These are phyloP conservation scores for Grigorovia yakushimaensis DNA, from an alignment of 805 yeast species.

Conservation along the genomic window DNA sequence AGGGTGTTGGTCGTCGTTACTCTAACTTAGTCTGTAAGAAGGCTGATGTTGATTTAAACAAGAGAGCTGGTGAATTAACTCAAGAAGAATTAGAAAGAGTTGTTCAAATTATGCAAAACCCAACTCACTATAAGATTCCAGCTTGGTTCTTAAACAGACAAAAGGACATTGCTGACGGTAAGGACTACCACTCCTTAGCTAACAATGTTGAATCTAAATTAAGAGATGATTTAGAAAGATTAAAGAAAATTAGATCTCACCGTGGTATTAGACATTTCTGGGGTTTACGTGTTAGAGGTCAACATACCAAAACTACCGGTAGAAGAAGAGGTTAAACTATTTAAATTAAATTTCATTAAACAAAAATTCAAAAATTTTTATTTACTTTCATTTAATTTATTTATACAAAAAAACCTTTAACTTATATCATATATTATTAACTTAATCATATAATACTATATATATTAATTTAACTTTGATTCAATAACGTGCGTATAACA, in stretches of 20 bases:
- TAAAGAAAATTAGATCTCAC: conserved; percentile 99
- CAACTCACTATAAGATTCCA: conserved; percentile 98
- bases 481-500: not conserved
- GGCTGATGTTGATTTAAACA: conserved; percentile 97
- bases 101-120: conserved; percentile 99
- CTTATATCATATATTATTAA: not conserved
- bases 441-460: not conserved
- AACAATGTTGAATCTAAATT: conserved; percentile 98
- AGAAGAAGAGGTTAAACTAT: conserved; percentile 53
- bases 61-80: conserved; percentile 99
- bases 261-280: conserved; percentile 99
- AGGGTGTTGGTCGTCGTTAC: conserved; percentile 99
- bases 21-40: conserved; percentile 99
- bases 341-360: not conserved
- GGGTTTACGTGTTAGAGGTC: conserved; percentile 99
- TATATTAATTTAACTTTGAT: not conserved
- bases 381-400: not conserved
- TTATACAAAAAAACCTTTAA: not conserved
- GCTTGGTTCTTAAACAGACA: conserved; percentile 99
- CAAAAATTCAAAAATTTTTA: not conserved
- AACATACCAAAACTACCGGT: conserved; percentile 99
- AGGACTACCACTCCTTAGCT: conserved; percentile 97
- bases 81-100: conserved; percentile 99
- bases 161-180: conserved; percentile 96
- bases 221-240: conserved; percentile 99